Evolutionary conservation across 163 green algal genomes (phyloP).

Genomic region (Chlorella variabilis): DNA sequence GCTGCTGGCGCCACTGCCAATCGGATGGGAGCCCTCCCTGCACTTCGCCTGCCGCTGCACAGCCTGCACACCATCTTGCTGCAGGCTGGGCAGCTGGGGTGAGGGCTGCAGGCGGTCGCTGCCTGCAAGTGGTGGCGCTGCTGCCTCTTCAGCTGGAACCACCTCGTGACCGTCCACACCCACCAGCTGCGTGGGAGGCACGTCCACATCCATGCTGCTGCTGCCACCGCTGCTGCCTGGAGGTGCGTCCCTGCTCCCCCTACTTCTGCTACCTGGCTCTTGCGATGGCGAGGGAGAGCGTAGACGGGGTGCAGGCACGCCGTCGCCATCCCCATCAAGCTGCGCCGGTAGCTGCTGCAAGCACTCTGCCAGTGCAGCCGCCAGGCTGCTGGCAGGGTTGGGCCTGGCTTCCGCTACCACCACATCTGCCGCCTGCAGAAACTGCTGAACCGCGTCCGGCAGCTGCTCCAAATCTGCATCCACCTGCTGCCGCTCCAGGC

Average conservation of each 20-base stretch:
- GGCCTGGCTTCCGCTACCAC: background rate
- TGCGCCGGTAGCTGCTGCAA: background rate
- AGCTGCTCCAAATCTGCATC: background rate
- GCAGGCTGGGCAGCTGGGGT: background rate
- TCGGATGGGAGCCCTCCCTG: no score
- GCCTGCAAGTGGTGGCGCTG: background rate
- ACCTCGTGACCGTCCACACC: background rate
- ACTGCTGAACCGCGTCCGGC: background rate
- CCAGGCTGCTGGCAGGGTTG: background rate
- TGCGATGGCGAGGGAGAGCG: background rate
- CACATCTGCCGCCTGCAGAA: background rate
- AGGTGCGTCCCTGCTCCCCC: background rate
- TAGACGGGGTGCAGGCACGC: background rate
- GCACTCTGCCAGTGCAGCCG: constrained; percentile 8
- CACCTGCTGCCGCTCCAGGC: background rate
- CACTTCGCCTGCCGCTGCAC: no score
- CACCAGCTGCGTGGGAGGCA: constrained; percentile 17
- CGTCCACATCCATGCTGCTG: background rate
- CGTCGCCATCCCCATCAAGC: background rate
- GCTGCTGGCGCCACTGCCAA: no score
- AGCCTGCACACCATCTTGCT: no score
- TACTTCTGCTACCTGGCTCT: no score
- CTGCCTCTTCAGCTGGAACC: background rate
- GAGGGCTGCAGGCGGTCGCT: background rate
- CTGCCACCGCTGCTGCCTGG: background rate